These are phyloP conservation scores for Bauhinia variegata DNA, from an alignment of 306 rosid genomes.

Conservation along the genomic window DNA sequence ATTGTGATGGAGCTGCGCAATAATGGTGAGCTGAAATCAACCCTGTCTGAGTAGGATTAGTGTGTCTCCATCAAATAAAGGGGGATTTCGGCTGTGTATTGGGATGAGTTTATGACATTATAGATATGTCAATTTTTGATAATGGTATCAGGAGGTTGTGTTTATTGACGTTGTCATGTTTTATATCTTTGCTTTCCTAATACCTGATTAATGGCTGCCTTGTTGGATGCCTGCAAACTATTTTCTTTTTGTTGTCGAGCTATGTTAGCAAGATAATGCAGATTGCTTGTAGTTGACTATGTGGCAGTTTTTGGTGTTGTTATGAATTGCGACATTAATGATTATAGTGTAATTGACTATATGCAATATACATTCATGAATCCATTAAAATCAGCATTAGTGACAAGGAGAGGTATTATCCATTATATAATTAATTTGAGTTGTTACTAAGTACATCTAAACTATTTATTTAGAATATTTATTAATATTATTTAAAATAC, in stretches of 20 bases:
- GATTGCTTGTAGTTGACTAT: too few species aligned
- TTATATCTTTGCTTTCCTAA: slow-evolving; percentile 29
- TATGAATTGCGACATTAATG: too few species aligned
- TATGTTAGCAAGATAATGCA: too few species aligned
- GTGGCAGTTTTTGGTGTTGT: too few species aligned
- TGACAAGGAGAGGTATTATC: too few species aligned
- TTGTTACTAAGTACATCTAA: too few species aligned
- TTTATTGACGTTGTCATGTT: slow-evolving; percentile 38
- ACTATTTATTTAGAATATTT: too few species aligned
- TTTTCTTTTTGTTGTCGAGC: slow-evolving; percentile 9
- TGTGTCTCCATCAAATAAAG: slow-evolving; percentile 35
- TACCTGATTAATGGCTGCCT: slow-evolving; percentile 12
- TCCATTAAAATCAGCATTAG: too few species aligned
- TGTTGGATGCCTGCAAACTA: slow-evolving; percentile 1
- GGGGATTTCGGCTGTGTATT: slow-evolving; percentile 24
- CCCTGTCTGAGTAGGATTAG: slow-evolving; percentile 63
- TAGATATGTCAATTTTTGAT: slow-evolving; percentile 32
- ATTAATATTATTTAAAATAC: too few species aligned
- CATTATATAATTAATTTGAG: too few species aligned
- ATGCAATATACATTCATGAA: too few species aligned
- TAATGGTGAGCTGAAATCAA: slow-evolving; percentile 75
- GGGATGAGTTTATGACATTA: slow-evolving; percentile 31
- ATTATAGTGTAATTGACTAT: too few species aligned
- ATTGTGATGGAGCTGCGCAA: slow-evolving; percentile 72
- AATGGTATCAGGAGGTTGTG: slow-evolving; percentile 43